phyloP scores from a whole-genome alignment of 2,329 filamentous ascomycete genomes.

The Nectriaceae sp. region DNA sequence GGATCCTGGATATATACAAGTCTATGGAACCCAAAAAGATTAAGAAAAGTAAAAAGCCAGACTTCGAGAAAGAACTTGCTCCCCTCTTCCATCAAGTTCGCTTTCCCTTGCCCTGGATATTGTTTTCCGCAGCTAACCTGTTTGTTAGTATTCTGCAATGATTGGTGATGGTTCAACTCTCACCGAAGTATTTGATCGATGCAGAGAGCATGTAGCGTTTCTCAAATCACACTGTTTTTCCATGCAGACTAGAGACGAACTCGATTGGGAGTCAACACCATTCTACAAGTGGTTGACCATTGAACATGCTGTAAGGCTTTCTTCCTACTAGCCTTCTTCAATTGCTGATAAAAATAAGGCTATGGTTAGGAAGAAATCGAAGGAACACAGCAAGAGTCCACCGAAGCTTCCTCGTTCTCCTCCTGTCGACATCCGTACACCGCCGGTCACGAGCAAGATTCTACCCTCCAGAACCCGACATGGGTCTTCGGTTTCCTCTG shows the following conservation, averaged over 20 bases:
- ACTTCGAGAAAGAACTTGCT: slow-evolving; percentile 30
- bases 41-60: slow-evolving; percentile 32
- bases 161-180: slow-evolving; percentile 55
- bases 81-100: slow-evolving; percentile 35
- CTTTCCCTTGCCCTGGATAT: neutral
- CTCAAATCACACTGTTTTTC: slow-evolving; percentile 53
- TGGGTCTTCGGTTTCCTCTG: slow-evolving; percentile 17
- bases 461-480: slow-evolving; percentile 24
- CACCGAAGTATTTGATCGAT: slow-evolving; percentile 50
- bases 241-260: slow-evolving; percentile 41
- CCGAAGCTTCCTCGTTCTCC: slow-evolving; percentile 17
- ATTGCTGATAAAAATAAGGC: slow-evolving; percentile 15
- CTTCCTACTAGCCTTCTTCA: neutral
- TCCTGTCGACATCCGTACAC: slow-evolving; percentile 14
- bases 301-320: slow-evolving; percentile 40
- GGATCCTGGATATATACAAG: slow-evolving; percentile 58
- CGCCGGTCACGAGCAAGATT: slow-evolving; percentile 4
- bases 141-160: slow-evolving; percentile 48
- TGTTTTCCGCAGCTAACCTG: slow-evolving; percentile 7
- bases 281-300: slow-evolving; percentile 52
- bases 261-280: slow-evolving; percentile 46
- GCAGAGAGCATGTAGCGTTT: slow-evolving; percentile 51
- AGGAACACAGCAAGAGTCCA: slow-evolving; percentile 22
- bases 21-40: slow-evolving; percentile 32
- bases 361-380: neutral